Evolutionary conservation across 306 rosid genomes (phyloP).

Genomic region (Urtica urens): DNA sequence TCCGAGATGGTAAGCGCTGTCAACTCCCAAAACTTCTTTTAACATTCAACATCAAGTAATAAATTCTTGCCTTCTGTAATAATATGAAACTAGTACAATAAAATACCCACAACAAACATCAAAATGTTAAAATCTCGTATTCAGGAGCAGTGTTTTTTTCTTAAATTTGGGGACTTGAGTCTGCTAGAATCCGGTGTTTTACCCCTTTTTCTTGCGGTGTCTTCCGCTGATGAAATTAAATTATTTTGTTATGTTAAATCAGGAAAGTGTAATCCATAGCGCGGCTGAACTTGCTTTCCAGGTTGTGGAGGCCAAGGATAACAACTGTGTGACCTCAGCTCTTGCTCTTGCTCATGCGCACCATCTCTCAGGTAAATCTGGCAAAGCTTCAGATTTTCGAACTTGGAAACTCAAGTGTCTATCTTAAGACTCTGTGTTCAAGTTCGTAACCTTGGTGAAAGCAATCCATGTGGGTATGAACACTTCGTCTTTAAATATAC

Average conservation of each 20-base stretch:
- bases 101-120: too few species aligned
- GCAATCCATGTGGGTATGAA: conserved; percentile 52
- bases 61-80: neutral
- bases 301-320: conserved; percentile 50
- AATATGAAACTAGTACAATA: too few species aligned
- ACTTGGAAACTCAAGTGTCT: conserved; percentile 72
- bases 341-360: conserved; percentile 34
- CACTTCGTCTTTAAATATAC: conserved; percentile 39
- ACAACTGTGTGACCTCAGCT: conserved; percentile 38
- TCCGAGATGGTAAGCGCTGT: conserved; percentile 50
- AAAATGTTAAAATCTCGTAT: too few species aligned
- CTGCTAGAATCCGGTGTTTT: too few species aligned
- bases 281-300: conserved; percentile 18
- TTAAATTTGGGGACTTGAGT: too few species aligned
- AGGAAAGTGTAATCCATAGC: too few species aligned
- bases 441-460: conserved; percentile 62
- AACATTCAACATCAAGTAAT: neutral
- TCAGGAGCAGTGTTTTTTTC: too few species aligned
- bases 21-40: neutral
- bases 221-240: too few species aligned
- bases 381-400: conserved; percentile 19
- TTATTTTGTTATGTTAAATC: too few species aligned
- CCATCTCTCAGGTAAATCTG: conserved; percentile 20
- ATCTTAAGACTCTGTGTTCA: conserved; percentile 40
- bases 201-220: too few species aligned